A percentile compares a stretch with the other conserved stretches of the same genome.
phyloP scores from a whole-genome alignment of 2,329 filamentous ascomycete species.

The Ceratocystis eucalypticola region DNA sequence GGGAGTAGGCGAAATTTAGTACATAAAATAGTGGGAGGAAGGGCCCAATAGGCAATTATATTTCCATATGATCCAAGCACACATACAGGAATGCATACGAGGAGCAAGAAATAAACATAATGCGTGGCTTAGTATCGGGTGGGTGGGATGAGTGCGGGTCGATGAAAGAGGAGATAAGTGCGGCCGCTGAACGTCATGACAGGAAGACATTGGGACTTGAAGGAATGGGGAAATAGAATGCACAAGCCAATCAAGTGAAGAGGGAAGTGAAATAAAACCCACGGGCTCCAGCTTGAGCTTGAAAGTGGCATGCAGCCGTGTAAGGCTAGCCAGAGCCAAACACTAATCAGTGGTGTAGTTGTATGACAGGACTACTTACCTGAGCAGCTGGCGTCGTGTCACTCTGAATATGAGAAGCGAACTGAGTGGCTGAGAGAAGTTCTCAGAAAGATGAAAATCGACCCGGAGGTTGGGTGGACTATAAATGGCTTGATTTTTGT shows the following conservation, averaged over 20 bases:
- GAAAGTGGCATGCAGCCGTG: too few species aligned
- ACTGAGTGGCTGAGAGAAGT: neutral
- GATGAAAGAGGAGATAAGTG: neutral
- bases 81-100: neutral
- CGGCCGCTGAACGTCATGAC: neutral
- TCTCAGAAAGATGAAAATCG: neutral
- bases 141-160: neutral
- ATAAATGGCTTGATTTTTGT: neutral
- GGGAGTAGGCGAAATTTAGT: neutral
- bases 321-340: neutral
- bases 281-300: too few species aligned
- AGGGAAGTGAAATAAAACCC: too few species aligned
- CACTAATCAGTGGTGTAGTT: neutral
- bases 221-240: neutral
- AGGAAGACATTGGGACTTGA: neutral
- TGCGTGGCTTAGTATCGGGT: neutral
- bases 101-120: neutral
- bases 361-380: slow-evolving; percentile 3
- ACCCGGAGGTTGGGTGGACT: neutral
- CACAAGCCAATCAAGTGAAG: neutral
- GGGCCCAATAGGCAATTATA: neutral
- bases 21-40: neutral
- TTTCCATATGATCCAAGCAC: neutral
- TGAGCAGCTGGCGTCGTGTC: neutral
- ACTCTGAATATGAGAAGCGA: neutral